phyloP scores from a whole-genome alignment of 2,329 filamentous ascomycete species.

The Penicillium sp. region DNA sequence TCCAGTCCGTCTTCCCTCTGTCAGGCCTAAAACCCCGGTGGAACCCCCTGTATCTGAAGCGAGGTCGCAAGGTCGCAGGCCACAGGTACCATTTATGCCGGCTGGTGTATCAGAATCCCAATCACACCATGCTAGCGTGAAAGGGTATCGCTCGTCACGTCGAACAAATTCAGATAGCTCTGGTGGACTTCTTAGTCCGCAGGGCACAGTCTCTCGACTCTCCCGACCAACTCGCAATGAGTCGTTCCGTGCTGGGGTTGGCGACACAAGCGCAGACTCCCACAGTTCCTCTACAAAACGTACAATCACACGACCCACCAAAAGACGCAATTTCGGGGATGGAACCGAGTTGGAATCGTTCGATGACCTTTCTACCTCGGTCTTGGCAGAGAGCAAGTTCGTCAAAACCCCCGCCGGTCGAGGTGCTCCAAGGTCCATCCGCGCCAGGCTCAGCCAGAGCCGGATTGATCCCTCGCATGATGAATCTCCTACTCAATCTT shows the following conservation, averaged over 20 bases:
- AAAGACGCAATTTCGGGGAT: conserved; percentile 77
- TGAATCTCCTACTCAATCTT: conserved; percentile 50
- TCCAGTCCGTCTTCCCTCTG: conserved; percentile 28
- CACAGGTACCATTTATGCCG: conserved; percentile 72
- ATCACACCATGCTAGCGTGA: conserved; percentile 74
- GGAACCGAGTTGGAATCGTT: conserved; percentile 90
- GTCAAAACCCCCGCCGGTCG: conserved; percentile 73
- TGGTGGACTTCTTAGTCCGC: conserved; percentile 45
- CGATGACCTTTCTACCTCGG: conserved; percentile 90
- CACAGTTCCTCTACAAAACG: conserved; percentile 61
- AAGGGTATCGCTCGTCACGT: conserved; percentile 67
- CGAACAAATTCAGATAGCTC: conserved; percentile 78
- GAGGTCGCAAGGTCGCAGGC: conserved; percentile 52
- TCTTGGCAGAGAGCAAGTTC: conserved; percentile 74
- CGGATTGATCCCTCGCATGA: conserved; percentile 33
- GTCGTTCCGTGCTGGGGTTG: conserved; percentile 47
- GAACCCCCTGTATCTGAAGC: conserved; percentile 52
- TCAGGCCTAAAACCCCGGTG: conserved; percentile 67
- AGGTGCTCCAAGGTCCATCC: conserved; percentile 63
- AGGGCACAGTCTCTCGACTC: conserved; percentile 43
- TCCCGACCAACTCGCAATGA: conserved; percentile 46
- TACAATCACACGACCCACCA: conserved; percentile 69
- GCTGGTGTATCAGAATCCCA: conserved; percentile 70
- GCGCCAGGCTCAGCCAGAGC: conserved; percentile 50
- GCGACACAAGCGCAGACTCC: conserved; percentile 50